phyloP scores from a whole-genome alignment of 176 grass and related monocot species.

The Aegilops tauschii region DNA sequence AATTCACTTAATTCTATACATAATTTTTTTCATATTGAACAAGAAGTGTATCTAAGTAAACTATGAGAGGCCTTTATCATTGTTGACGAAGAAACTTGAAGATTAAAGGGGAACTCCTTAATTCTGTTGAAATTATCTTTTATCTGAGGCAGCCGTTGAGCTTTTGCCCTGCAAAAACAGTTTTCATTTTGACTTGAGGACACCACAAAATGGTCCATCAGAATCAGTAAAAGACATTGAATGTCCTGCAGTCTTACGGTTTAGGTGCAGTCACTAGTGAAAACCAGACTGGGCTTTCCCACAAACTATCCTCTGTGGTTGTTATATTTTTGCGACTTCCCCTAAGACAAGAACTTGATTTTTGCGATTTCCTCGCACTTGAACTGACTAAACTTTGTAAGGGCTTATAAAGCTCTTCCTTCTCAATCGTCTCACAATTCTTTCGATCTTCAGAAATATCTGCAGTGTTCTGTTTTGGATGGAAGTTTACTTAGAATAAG shows the following conservation, averaged over 20 bases:
- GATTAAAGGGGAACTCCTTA: slow-evolving; percentile 9
- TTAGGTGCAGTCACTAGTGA: slow-evolving; percentile 62
- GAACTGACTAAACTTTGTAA: slow-evolving; percentile 45
- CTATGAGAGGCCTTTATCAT: not conserved
- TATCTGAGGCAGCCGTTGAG: slow-evolving; percentile 61
- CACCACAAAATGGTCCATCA: not conserved
- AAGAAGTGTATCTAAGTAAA: not conserved
- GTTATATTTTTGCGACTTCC: not conserved
- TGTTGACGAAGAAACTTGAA: not conserved
- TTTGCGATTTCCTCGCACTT: slow-evolving; percentile 48
- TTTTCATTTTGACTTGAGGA: slow-evolving; percentile 20
- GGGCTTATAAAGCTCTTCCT: slow-evolving; percentile 60
- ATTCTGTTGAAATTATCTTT: slow-evolving; percentile 22
- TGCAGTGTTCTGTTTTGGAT: slow-evolving; percentile 54
- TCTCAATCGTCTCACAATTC: slow-evolving; percentile 18
- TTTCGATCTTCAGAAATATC: slow-evolving; percentile 37
- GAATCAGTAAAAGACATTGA: slow-evolving; percentile 13
- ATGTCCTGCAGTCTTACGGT: slow-evolving; percentile 45
- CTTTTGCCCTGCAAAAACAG: slow-evolving; percentile 71
- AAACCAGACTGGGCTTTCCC: slow-evolving; percentile 68
- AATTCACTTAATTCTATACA: no score
- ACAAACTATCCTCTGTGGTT: slow-evolving; percentile 19
- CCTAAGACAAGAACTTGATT: not conserved
- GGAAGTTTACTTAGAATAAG: slow-evolving; percentile 28
- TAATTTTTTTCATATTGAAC: no score